phyloP scores from a whole-genome alignment of 176 grass and related monocot species.

The Cymbopogon citratus region DNA sequence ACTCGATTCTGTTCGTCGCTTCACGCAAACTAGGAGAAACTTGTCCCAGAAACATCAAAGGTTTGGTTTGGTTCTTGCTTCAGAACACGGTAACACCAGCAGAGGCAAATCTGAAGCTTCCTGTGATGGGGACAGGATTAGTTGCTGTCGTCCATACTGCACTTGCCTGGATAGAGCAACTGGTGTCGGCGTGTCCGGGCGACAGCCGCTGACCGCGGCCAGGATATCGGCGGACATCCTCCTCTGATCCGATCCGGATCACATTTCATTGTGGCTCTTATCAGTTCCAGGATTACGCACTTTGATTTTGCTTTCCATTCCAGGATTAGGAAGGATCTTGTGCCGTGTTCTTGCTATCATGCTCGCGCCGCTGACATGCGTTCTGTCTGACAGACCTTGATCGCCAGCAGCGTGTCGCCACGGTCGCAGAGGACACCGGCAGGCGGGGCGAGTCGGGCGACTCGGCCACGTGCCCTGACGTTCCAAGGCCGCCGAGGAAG shows the following conservation, averaged over 20 bases:
- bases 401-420: slow-evolving; percentile 19
- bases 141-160: neutral
- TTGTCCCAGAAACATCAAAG: neutral
- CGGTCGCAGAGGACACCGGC: slow-evolving; percentile 12
- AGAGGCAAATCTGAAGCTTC: neutral
- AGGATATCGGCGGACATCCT: neutral
- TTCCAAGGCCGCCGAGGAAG: slow-evolving; percentile 34
- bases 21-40: neutral
- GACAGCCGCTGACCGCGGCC: neutral
- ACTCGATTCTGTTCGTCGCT: neutral
- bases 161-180: neutral
- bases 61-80: neutral
- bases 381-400: slow-evolving; percentile 41
- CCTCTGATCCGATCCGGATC: neutral
- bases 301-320: neutral
- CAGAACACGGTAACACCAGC: neutral
- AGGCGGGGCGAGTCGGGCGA: no score
- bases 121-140: neutral
- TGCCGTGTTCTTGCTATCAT: neutral
- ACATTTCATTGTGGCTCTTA: neutral
- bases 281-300: neutral
- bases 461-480: slow-evolving; percentile 15
- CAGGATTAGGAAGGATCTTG: neutral
- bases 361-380: neutral
- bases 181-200: neutral